Percentiles rank a stretch among this genome's conserved stretches.
Evolutionary conservation across 1,139 yeast genomes (phyloP).

Genomic region (Yamadazyma dushanensis): DNA sequence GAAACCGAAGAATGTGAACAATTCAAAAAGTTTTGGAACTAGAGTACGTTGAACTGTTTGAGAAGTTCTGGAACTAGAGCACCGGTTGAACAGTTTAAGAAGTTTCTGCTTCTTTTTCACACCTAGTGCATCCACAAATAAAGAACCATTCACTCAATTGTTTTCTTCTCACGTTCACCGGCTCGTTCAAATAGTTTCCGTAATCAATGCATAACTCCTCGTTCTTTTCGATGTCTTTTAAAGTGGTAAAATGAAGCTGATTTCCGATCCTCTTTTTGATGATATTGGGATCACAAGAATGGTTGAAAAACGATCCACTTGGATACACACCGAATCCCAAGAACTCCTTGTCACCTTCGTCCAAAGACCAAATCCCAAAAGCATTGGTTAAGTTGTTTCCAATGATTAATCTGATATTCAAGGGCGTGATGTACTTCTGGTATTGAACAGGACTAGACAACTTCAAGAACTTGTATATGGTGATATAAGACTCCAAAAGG

Average conservation of each 20-base stretch:
- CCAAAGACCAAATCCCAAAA: constrained; percentile 68
- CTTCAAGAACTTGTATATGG: constrained; percentile 51
- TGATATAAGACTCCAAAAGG: constrained; percentile 49
- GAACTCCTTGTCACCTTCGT: constrained; percentile 52
- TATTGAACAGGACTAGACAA: constrained; percentile 40
- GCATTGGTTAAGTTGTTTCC: constrained; percentile 74
- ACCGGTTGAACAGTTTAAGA: not conserved
- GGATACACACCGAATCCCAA: constrained; percentile 70
- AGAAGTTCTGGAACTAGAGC: constrained; percentile 35
- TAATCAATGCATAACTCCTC: constrained; percentile 65
- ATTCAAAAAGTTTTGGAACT: constrained; percentile 48
- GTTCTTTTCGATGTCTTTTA: constrained; percentile 32
- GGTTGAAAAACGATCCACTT: constrained; percentile 70
- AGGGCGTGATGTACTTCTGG: constrained; percentile 38
- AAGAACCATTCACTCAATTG: constrained; percentile 62
- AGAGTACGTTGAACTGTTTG: constrained; percentile 35
- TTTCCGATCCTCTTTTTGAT: constrained; percentile 25
- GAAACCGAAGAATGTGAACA: constrained; percentile 63
- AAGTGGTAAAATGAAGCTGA: constrained; percentile 25
- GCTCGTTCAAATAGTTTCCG: constrained; percentile 51
- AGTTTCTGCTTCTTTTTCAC: constrained; percentile 22
- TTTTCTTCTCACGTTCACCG: constrained; percentile 41
- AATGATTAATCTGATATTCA: constrained; percentile 46
- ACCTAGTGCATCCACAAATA: constrained; percentile 53
- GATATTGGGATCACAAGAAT: constrained; percentile 59